Evolutionary conservation across 257 asterid genomes (phyloP).

Genomic region (Fraxinus cuspidata): DNA sequence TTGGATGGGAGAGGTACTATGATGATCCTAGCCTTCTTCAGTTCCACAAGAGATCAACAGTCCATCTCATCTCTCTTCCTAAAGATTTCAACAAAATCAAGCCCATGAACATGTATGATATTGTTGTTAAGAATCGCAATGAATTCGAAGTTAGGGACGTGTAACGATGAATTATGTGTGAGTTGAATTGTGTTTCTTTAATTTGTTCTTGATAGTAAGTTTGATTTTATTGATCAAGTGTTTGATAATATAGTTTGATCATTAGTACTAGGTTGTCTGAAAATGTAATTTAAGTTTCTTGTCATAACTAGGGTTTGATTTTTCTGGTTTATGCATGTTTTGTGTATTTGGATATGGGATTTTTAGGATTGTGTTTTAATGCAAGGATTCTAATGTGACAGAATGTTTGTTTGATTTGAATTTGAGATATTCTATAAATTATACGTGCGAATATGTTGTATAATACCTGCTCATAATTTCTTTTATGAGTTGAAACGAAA

Average conservation of each 20-base stretch:
- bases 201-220: neutral
- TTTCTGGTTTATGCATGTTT: neutral
- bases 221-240: neutral
- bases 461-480: neutral
- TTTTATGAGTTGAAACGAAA: neutral
- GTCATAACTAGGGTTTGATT: neutral
- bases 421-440: too few relatives aligned
- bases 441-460: neutral
- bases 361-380: neutral
- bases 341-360: neutral
- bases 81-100: conserved; percentile 47
- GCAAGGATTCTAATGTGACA: too few relatives aligned
- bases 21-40: conserved; percentile 54
- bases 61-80: conserved; percentile 55
- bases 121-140: conserved; percentile 44
- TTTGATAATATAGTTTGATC: neutral
- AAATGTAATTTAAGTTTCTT: neutral
- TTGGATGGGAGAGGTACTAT: conserved; percentile 57
- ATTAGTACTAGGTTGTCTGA: neutral
- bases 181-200: neutral
- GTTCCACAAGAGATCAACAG: conserved; percentile 48
- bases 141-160: conserved; percentile 45
- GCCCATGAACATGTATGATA: conserved; percentile 47
- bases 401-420: too few relatives aligned
- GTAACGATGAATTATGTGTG: neutral